Evolutionary conservation across 208 protist genomes (phyloP).

Genomic region (Entamoeba dispar): DNA sequence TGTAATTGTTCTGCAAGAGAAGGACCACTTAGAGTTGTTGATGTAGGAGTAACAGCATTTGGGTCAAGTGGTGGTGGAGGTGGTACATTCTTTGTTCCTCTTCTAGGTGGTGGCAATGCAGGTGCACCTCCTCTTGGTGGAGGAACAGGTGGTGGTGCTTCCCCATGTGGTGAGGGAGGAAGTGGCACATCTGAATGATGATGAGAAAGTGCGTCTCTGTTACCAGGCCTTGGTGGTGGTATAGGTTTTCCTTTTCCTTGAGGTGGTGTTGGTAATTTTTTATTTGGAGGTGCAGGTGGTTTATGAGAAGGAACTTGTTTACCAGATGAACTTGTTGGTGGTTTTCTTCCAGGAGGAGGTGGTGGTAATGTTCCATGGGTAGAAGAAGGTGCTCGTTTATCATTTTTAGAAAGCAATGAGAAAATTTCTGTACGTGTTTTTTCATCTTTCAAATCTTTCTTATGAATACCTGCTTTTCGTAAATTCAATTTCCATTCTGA

Average conservation of each 20-base stretch:
- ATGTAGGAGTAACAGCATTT: background rate
- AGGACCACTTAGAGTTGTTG: background rate
- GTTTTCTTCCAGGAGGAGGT: background rate
- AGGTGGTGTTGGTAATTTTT: background rate
- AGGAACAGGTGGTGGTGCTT: background rate
- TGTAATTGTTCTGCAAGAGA: background rate
- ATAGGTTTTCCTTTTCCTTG: background rate
- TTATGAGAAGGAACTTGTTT: background rate
- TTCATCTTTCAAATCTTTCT: background rate
- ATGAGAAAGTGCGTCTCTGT: too few relatives aligned
- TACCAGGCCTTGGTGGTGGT: background rate
- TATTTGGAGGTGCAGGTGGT: background rate
- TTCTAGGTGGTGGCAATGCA: background rate
- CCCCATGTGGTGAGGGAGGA: background rate
- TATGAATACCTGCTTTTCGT: background rate
- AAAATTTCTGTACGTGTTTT: background rate
- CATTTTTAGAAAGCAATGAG: background rate
- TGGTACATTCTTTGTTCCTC: background rate
- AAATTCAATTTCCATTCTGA: background rate
- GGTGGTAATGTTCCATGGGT: background rate
- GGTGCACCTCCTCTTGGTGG: background rate
- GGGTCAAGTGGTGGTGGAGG: background rate
- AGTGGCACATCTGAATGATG: background rate
- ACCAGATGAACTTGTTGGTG: background rate
- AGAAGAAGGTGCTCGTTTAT: background rate